A percentile compares a stretch with the other conserved stretches of the same genome.
Conservation (phyloP, 2,329 filamentous ascomycete genomes). For the Pseudogymnoascus sp. region DNA sequence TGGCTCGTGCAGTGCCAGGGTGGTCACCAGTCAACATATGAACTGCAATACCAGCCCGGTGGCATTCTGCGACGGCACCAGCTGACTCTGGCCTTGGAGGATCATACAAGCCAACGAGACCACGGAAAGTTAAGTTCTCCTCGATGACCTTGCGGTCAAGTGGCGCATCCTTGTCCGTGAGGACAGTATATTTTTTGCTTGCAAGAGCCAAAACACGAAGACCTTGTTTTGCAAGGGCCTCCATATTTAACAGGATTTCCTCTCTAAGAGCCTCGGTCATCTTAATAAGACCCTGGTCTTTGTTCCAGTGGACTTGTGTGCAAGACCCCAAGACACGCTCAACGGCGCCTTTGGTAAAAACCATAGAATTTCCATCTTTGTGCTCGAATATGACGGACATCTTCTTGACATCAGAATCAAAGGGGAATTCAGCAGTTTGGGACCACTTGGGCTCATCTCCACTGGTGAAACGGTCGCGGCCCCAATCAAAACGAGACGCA, state of each 20-base stretch:
- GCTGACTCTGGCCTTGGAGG: slow-evolving; percentile 60
- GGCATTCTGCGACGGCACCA: slow-evolving; percentile 50
- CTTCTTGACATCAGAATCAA: slow-evolving; percentile 66
- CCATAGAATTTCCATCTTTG: slow-evolving; percentile 31
- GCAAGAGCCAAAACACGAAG: slow-evolving; percentile 62
- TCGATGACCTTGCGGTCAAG: slow-evolving; percentile 56
- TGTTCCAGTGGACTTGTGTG: slow-evolving; percentile 37
- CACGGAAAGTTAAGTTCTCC: slow-evolving; percentile 60
- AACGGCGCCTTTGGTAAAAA: slow-evolving; percentile 60
- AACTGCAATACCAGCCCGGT: slow-evolving; percentile 53
- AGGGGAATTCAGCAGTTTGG: slow-evolving; percentile 60
- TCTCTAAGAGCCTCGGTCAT: slow-evolving; percentile 45
- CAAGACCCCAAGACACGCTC: slow-evolving; percentile 60
- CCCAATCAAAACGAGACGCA: slow-evolving; percentile 58
- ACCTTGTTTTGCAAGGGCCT: slow-evolving; percentile 54
- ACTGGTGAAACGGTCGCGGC: slow-evolving; percentile 42
- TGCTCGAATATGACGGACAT: slow-evolving; percentile 63
- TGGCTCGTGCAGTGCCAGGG: slow-evolving; percentile 67
- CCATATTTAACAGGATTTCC: slow-evolving; percentile 59
- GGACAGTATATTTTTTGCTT: slow-evolving; percentile 29
- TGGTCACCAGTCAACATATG: slow-evolving; percentile 76
- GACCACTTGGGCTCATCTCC: slow-evolving; percentile 44
- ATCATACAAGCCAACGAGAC: slow-evolving; percentile 68
- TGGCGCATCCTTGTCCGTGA: slow-evolving; percentile 31
- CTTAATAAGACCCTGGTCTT: slow-evolving; percentile 33